phyloP scores from a whole-genome alignment of 2,329 filamentous ascomycete genomes.

The Beauveria scarabaeidicola region DNA sequence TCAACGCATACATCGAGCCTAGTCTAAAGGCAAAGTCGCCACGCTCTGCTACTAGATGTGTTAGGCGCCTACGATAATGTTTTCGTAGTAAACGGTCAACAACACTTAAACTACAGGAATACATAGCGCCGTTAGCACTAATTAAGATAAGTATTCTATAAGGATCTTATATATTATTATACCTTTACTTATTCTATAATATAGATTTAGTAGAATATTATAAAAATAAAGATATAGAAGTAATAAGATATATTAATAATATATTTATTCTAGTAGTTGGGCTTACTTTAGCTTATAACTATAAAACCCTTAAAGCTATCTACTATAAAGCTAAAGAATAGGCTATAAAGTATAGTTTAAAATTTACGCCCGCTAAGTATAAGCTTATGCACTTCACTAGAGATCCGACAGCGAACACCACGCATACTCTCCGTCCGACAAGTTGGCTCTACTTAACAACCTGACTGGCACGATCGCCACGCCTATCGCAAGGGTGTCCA shows the following conservation, averaged over 20 bases:
- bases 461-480: too few relatives aligned
- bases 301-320: neutral
- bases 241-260: too few relatives aligned
- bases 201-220: too few relatives aligned
- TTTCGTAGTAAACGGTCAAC: constrained; percentile 14
- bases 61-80: constrained; percentile 14
- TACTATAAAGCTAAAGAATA: neutral
- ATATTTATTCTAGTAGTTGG: too few relatives aligned
- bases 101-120: constrained; percentile 13
- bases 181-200: too few relatives aligned
- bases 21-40: constrained; percentile 8
- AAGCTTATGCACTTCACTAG: neutral
- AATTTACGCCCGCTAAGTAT: neutral
- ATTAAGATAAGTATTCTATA: constrained; percentile 12
- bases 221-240: too few relatives aligned
- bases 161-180: neutral
- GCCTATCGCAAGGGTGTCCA: neutral
- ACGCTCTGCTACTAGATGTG: constrained; percentile 15
- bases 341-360: neutral
- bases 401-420: neutral
- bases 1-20: constrained; percentile 13
- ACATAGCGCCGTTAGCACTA: constrained; percentile 5
- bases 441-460: too few relatives aligned
- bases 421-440: too few relatives aligned
- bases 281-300: neutral